Evolutionary conservation across 371 early-diverging fungal genomes (phyloP), one percentile per base, ranked within the genome.

Genomic region (Mucor irregularis): DNA sequence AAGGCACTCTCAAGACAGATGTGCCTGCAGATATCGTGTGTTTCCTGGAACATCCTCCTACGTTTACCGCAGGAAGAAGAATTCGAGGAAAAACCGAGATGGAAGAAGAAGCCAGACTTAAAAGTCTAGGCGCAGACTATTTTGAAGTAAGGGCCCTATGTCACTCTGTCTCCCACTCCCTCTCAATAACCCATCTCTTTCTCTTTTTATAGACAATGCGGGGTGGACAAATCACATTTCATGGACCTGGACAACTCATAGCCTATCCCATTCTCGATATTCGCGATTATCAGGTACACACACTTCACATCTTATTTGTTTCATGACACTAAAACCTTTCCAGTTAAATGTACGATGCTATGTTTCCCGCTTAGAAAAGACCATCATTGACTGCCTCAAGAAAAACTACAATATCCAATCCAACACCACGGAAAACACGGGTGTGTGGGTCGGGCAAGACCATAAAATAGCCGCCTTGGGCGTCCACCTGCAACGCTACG

Each of bases 171-270:
- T n/a, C n/a, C n/a, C n/a, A n/a, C n/a, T n/a, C n/a, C n/a, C n/a
- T n/a, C n/a, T n/a, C n/a, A n/a, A n/a, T n/a, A n/a, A n/a, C n/a
- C n/a, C n/a, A n/a, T n/a, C n/a, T n/a, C n/a, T n/a, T n/a, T n/a
- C n/a, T n/a, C n/a, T n/a, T n/a, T n/a, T n/a, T n/a, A n/a, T n/a
- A n/a, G 76, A 84, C 86, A 0, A 71, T 82, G 69, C 78, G 97
- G 11, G 99, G 99, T 17, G 99, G 99, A 5, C 91, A 98, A 73
- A 83, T 89, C 5, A 98, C 99, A 0, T 98, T 89, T 64, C 99
- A 98, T 76, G 98, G 98, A 0, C 99, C 98, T 3, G 98, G 98
- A 0, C 99, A 98, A 74, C 74, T 98, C 33, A 93, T 98, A 21
- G 94, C 88, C 9, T 98, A 98, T 66, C 99, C 99, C 3, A 94